Evolutionary conservation across 73 alveolate genomes (phyloP), one percentile per base, ranked within the genome.

Genomic region (Stentor coeruleus): DNA sequence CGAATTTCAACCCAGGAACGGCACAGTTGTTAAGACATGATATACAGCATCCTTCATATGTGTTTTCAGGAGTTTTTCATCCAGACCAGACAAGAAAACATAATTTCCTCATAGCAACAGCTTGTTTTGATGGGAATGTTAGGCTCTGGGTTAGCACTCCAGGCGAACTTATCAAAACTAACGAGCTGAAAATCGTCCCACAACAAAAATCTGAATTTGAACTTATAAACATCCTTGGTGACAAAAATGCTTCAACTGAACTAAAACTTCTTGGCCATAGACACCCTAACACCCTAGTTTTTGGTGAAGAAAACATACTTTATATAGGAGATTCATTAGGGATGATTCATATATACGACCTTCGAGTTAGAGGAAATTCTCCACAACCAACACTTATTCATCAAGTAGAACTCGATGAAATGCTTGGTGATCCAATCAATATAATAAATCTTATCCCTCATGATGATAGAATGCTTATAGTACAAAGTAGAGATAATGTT

Each of bases 271-370:
- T 33, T 6, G 95, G 90, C 74, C 96, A 96, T 81, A 87, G 98
- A 15, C 97, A 95, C 85, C 99, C 99, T 3, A 96, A 96, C 77
- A 80, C 97, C 39, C 83, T 96, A 58, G 92, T 85, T 6, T 93
- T 95, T 77, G 98, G 93, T 88, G 82, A 84, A 35, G 81, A 87
- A 35, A 97, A 97, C 55, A 85, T 96, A 76, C 59, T 97, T 82
- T 95, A 87, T 81, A 96, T 95, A 30, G 99, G 99, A 6, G 99
- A 97, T 88, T 91, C 98, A 3, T 81, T 88, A 26, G 99, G 99
- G 14, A 84, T 85, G 60, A 90, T 97, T 36, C 93, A 88, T 39
- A 84, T 91, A 41, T 97, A 96, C 97, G 96, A 90, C 76, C 77
- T 95, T 39, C 74, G 90, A 38, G 81, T 93, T 1, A 88, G 91